Evolutionary conservation across 2,329 filamentous ascomycete species (phyloP).

Genomic region (Cercospora canescens): DNA sequence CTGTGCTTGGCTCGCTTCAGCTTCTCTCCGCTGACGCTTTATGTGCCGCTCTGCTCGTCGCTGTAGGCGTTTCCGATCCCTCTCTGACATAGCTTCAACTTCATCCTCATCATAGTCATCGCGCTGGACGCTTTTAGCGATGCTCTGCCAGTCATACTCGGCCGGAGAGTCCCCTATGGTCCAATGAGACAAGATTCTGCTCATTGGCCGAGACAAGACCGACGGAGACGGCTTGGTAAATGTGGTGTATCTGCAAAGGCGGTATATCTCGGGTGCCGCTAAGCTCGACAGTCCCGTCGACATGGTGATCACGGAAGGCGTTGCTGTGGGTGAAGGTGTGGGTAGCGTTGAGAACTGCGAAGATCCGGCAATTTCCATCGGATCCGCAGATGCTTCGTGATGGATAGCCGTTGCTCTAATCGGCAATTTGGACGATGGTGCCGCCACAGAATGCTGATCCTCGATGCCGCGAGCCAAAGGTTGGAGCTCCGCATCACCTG

Average conservation of each 20-base stretch:
- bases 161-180: constrained; percentile 38
- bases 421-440: constrained; percentile 18
- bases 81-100: constrained; percentile 39
- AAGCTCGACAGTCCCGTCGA: constrained; percentile 29
- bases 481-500: constrained; percentile 6
- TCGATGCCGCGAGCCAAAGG: neutral
- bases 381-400: neutral
- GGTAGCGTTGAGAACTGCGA: constrained; percentile 25
- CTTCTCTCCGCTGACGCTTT: constrained; percentile 43
- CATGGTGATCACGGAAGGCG: constrained; percentile 32
- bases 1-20: constrained; percentile 27
- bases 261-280: constrained; percentile 31
- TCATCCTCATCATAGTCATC: constrained; percentile 32
- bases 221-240: constrained; percentile 32
- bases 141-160: constrained; percentile 43
- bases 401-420: constrained; percentile 10
- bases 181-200: constrained; percentile 46
- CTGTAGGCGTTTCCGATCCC: constrained; percentile 39
- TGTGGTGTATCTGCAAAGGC: constrained; percentile 40
- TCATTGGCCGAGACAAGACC: constrained; percentile 35
- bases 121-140: constrained; percentile 29
- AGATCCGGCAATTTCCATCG: neutral
- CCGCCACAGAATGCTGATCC: neutral
- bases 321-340: constrained; percentile 34
- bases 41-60: constrained; percentile 42